Percentiles rank a stretch among this genome's conserved stretches.
phyloP scores from a whole-genome alignment of 2,329 filamentous ascomycete genomes.

The Fusarium sp. region DNA sequence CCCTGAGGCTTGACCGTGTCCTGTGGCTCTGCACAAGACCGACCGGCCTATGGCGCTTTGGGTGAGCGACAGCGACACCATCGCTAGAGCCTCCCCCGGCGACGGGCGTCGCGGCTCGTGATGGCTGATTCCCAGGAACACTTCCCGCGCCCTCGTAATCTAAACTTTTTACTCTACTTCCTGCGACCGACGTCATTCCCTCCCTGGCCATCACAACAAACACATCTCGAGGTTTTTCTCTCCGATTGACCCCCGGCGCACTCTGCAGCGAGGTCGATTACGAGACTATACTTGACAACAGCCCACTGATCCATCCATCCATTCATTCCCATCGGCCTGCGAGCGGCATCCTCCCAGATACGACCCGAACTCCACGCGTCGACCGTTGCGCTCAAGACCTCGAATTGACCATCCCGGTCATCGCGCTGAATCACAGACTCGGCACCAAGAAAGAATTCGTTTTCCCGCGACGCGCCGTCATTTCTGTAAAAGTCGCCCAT shows the following conservation, averaged over 20 bases:
- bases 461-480: neutral
- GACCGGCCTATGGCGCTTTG: slow-evolving; percentile 7
- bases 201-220: slow-evolving; percentile 5
- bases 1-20: slow-evolving; percentile 26
- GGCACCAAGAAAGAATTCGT: neutral
- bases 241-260: neutral
- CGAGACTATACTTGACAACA: slow-evolving; percentile 1
- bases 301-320: neutral
- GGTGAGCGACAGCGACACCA: slow-evolving; percentile 30
- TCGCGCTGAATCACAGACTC: slow-evolving; percentile 1
- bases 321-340: neutral
- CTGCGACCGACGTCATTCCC: slow-evolving; percentile 9
- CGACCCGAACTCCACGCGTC: slow-evolving; percentile 17
- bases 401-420: slow-evolving; percentile 1
- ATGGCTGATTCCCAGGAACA: slow-evolving; percentile 33
- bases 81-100: slow-evolving; percentile 33
- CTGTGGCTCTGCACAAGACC: slow-evolving; percentile 20
- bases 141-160: slow-evolving; percentile 6
- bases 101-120: slow-evolving; percentile 27
- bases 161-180: neutral
- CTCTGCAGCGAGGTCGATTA: neutral
- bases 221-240: neutral
- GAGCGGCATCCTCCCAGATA: slow-evolving; percentile 7
- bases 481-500: slow-evolving; percentile 9
- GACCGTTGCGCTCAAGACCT: slow-evolving; percentile 19